Conservation (phyloP, 306 rosid genomes). For the Sophora flavescens region DNA sequence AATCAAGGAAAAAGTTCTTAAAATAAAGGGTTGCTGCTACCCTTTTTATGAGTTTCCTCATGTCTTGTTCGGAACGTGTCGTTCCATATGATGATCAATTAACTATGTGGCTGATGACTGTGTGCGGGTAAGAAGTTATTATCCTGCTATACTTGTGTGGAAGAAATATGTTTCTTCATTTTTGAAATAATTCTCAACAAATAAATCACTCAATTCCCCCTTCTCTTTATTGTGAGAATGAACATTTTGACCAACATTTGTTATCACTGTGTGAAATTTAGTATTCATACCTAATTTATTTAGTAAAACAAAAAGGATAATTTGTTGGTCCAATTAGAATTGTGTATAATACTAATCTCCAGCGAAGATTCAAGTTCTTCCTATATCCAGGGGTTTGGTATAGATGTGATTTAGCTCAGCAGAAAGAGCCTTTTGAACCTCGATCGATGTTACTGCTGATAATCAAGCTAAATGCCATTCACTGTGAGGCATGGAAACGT, state of each 20-base stretch:
- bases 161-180: background rate
- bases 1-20: slow-evolving; percentile 42
- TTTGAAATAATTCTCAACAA: background rate
- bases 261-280: background rate
- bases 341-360: background rate
- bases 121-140: background rate
- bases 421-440: background rate
- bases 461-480: slow-evolving; percentile 26
- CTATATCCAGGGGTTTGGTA: background rate
- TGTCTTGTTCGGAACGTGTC: slow-evolving; percentile 3
- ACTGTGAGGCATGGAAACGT: background rate
- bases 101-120: slow-evolving; percentile 5
- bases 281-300: background rate
- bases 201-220: background rate
- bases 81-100: background rate
- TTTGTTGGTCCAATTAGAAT: background rate
- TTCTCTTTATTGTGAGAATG: background rate
- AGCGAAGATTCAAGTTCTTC: background rate
- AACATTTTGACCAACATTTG: slow-evolving; percentile 23
- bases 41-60: background rate
- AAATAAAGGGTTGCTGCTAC: slow-evolving; percentile 2
- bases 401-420: background rate
- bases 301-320: background rate
- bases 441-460: background rate
- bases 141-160: background rate